Base-by-base conservation (phyloP, 768 basidiomycete species). In the Pleurotus cornucopiae region DNA sequence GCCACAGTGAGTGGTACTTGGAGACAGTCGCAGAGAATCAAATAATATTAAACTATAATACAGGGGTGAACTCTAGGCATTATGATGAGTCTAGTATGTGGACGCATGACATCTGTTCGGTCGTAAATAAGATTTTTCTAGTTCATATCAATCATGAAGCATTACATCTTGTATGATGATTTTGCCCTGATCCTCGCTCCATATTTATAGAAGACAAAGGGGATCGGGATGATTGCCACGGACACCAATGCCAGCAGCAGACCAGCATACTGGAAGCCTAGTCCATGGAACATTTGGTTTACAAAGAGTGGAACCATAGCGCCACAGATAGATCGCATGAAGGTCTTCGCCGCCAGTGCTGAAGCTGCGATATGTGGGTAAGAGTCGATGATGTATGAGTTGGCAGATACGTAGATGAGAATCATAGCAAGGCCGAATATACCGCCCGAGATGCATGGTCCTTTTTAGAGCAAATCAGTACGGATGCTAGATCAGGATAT, bases 321-420 rank as follows among this genome's bases (percentile, higher is more conserved):
- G 18, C 72, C 72, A 39, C 71, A 62, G 47, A 67, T 68, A 2
- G 72, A 71, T 6, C 74, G 70, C 61, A 75, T 57, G 34, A 75
- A 59, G 21, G 78, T 76, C 57, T 76, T 76, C 11, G 76, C 77
- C 1, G 76, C 74, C 57, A 78, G 71, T 5, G 77, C 77, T 14
- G 71, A 73, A 0, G 79, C 77, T 9, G 76, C 76, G 60, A 68
- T 76, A 46, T 61, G 60, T 59, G 66, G 69, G 66, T 73, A 75
- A 14, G 70, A 71, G 64, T 76, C 76, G 58, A 77, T 68, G 66
- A 76, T 75, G 64, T 76, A 77, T 1, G 73, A 75, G 61, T 76
- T 73, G 14, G 73, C 73, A 41, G 73, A 70, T 61, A 76, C 67
- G 66, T 76, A 78, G 58, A 77, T 57, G 52, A 76, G 62, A 60